A percentile compares a stretch with the other conserved stretches of the same genome.
Evolutionary conservation across 768 basidiomycete genomes (phyloP).

Genomic region (Solioccasus polychromus): DNA sequence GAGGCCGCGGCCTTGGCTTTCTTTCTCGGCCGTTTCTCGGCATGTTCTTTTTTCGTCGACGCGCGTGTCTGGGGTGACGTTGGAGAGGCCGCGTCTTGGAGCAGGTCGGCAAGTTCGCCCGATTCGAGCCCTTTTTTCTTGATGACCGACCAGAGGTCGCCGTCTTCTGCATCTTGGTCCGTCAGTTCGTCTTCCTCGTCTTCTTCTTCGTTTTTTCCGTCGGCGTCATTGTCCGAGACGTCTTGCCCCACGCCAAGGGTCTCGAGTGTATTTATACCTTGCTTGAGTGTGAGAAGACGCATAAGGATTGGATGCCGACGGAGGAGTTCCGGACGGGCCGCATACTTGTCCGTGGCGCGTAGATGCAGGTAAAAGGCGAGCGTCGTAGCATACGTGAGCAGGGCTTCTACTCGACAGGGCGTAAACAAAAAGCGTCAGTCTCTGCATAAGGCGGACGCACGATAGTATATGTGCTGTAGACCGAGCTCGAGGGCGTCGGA

Average conservation of each 20-base stretch:
- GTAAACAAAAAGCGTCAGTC: background rate
- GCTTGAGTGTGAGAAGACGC: constrained; percentile 80
- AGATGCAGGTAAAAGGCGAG: constrained; percentile 93
- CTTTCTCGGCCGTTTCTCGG: constrained; percentile 49
- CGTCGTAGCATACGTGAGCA: constrained; percentile 85
- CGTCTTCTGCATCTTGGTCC: constrained; percentile 39
- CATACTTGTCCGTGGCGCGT: constrained; percentile 65
- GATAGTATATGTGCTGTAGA: constrained; percentile 84
- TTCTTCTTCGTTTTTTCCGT: constrained; percentile 26
- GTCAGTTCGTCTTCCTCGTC: constrained; percentile 33
- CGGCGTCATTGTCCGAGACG: constrained; percentile 43
- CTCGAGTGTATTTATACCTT: constrained; percentile 77
- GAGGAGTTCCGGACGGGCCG: constrained; percentile 57
- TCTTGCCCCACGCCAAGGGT: constrained; percentile 73
- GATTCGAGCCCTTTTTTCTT: constrained; percentile 37
- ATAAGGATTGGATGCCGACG: constrained; percentile 68
- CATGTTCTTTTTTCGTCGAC: constrained; percentile 8
- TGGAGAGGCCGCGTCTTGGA: constrained; percentile 45
- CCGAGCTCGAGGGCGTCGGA: constrained; percentile 59
- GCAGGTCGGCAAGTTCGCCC: constrained; percentile 53
- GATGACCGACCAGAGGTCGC: constrained; percentile 43
- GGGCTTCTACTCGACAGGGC: constrained; percentile 57
- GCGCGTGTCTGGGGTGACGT: background rate
- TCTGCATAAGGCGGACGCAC: constrained; percentile 48
- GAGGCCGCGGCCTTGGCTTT: constrained; percentile 47